These are phyloP conservation scores for Chlamydomonas urium DNA, from an alignment of 139 green algal species.

Conservation along the genomic window DNA sequence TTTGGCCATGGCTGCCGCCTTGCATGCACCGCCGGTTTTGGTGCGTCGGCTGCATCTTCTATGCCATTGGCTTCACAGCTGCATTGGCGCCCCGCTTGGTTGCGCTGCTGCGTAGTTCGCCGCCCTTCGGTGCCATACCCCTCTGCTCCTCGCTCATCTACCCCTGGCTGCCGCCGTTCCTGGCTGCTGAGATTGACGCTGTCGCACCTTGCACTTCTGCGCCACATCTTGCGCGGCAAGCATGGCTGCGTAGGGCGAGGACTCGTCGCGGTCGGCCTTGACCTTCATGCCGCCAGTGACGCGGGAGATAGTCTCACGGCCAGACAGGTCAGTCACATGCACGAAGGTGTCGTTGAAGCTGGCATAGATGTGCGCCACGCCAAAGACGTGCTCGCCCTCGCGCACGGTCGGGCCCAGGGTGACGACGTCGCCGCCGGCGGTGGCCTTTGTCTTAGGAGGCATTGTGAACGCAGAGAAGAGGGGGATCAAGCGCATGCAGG, in stretches of 20 bases:
- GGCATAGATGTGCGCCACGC: slow-evolving; percentile 98
- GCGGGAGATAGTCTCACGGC: slow-evolving; percentile 94
- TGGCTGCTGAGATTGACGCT: too few relatives aligned
- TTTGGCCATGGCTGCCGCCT: too few relatives aligned
- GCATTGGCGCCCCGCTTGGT: too few relatives aligned
- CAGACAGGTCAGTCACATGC: slow-evolving; percentile 98
- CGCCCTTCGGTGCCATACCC: too few relatives aligned
- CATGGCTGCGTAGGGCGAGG: slow-evolving; percentile 98
- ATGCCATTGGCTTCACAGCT: too few relatives aligned
- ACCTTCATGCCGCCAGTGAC: slow-evolving; percentile 99
- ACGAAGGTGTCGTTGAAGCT: slow-evolving; percentile 99
- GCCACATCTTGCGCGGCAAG: slow-evolving; percentile 98
- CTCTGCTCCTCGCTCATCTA: too few relatives aligned
- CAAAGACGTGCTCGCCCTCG: slow-evolving; percentile 97
- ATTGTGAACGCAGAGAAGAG: too few relatives aligned
- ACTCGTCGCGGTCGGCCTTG: slow-evolving; percentile 99
- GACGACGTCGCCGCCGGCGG: slow-evolving; percentile 57
- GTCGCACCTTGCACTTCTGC: slow-evolving; percentile 89
- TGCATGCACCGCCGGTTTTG: too few relatives aligned
- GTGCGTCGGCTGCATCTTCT: too few relatives aligned
- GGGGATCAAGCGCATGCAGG: too few relatives aligned
- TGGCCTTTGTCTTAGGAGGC: slow-evolving; percentile 48
- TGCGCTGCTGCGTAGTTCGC: too few relatives aligned
- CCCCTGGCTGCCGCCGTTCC: too few relatives aligned
- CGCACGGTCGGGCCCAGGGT: slow-evolving; percentile 72